phyloP scores from a whole-genome alignment of 2,329 filamentous ascomycete species.

The Paecilomyces variotii region DNA sequence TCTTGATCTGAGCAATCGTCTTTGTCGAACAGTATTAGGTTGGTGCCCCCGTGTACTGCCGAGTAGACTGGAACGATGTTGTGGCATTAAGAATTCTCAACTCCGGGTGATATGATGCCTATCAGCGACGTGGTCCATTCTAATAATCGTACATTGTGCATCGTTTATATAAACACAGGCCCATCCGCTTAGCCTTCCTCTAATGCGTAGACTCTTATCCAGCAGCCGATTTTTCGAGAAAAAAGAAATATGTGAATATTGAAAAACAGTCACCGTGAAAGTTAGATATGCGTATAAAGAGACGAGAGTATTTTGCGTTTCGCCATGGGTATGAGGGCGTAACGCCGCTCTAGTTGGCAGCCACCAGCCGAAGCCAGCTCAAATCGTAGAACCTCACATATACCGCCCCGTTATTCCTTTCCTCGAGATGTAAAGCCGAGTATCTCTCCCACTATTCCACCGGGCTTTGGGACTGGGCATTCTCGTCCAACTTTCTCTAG shows the following conservation, averaged over 20 bases:
- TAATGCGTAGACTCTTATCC: not conserved
- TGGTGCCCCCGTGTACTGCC: too few species aligned
- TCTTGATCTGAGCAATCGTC: too few species aligned
- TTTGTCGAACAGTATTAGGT: too few species aligned
- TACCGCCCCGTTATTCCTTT: conserved; percentile 3
- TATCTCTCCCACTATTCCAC: conserved; percentile 66
- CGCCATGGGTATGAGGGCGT: not conserved
- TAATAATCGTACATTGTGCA: not conserved
- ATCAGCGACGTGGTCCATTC: not conserved
- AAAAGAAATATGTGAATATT: not conserved
- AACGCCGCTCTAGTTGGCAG: not conserved
- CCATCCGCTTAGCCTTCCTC: not conserved
- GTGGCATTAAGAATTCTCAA: not conserved
- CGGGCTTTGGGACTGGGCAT: conserved; percentile 88
- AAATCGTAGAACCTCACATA: not conserved
- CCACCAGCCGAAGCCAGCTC: not conserved
- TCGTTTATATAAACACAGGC: not conserved
- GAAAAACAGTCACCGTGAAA: not conserved
- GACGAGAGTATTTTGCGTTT: not conserved
- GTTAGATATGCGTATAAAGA: not conserved
- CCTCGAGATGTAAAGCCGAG: conserved; percentile 50
- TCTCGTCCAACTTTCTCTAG: conserved; percentile 52
- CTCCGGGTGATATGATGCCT: not conserved
- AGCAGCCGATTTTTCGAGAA: not conserved
- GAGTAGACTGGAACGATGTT: not conserved